These are phyloP conservation scores for Dipteronia dyeriana DNA, from an alignment of 345 rosid species.

Conservation along the genomic window DNA sequence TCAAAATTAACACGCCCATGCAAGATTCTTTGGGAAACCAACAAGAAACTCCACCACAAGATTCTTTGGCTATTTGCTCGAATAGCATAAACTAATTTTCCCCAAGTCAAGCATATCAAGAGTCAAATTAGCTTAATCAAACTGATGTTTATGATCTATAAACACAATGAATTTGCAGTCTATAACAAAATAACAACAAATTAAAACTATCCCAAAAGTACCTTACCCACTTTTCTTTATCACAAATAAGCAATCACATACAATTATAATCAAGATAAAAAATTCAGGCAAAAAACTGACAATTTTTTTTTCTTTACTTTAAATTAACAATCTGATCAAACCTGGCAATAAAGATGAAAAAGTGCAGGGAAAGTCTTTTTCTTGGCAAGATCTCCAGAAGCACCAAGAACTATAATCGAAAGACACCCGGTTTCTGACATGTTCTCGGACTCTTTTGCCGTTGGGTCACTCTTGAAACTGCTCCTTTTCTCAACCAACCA, in stretches of 20 bases:
- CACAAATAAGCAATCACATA: background rate
- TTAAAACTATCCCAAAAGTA: background rate
- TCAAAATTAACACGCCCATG: slow-evolving; percentile 7
- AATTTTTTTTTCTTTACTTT: background rate
- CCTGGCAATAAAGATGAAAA: slow-evolving; percentile 86
- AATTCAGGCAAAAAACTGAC: background rate
- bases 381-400: slow-evolving; percentile 98
- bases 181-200: background rate
- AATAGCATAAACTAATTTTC: background rate
- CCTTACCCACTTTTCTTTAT: background rate
- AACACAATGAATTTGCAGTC: background rate
- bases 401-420: slow-evolving; percentile 85
- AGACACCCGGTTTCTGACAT: slow-evolving; percentile 79
- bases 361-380: slow-evolving; percentile 98
- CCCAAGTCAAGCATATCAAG: background rate
- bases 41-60: background rate
- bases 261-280: background rate
- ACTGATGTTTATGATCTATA: background rate
- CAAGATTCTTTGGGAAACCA: background rate
- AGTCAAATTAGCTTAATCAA: background rate
- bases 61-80: background rate
- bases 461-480: slow-evolving; percentile 48
- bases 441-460: slow-evolving; percentile 39
- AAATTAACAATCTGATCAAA: slow-evolving; percentile 16
- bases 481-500: slow-evolving; percentile 74